A percentile compares a stretch with the other conserved stretches of the same genome.
phyloP scores from a whole-genome alignment of 108 stramenopile genomes.

The Skeletonema menzelii region DNA sequence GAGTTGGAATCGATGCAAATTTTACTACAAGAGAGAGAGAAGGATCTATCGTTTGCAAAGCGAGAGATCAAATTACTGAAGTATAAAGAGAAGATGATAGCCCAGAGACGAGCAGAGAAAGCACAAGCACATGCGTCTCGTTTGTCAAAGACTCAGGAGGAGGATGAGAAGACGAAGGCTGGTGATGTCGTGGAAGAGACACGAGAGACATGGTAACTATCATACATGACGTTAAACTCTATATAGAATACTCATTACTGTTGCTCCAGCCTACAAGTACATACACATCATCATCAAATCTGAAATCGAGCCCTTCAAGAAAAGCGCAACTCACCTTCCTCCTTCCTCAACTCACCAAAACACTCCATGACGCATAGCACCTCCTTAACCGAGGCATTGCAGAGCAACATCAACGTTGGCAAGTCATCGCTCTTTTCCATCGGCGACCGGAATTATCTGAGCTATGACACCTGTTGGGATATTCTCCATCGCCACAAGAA shows the following conservation, averaged over 20 bases:
- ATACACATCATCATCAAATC: neutral
- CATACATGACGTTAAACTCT: too few relatives aligned
- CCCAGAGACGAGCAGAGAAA: neutral
- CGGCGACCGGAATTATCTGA: neutral
- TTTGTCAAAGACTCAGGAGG: neutral
- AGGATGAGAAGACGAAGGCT: neutral
- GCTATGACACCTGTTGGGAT: constrained; percentile 16
- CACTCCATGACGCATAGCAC: neutral
- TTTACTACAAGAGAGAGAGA: neutral
- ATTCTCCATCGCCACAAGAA: constrained; percentile 2
- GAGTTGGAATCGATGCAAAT: neutral
- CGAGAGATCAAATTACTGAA: neutral
- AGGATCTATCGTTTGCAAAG: neutral
- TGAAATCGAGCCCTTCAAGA: neutral
- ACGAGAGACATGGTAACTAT: neutral
- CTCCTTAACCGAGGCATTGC: neutral
- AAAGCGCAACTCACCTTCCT: neutral
- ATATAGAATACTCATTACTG: too few relatives aligned
- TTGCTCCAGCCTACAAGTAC: too few relatives aligned
- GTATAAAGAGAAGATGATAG: neutral
- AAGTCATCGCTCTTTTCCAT: constrained; percentile 1
- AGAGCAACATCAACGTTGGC: neutral
- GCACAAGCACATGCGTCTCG: neutral
- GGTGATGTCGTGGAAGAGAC: neutral
- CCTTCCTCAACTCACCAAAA: neutral